These are phyloP conservation scores for Aquilaria sinensis DNA, from an alignment of 345 rosid genomes.

Conservation along the genomic window DNA sequence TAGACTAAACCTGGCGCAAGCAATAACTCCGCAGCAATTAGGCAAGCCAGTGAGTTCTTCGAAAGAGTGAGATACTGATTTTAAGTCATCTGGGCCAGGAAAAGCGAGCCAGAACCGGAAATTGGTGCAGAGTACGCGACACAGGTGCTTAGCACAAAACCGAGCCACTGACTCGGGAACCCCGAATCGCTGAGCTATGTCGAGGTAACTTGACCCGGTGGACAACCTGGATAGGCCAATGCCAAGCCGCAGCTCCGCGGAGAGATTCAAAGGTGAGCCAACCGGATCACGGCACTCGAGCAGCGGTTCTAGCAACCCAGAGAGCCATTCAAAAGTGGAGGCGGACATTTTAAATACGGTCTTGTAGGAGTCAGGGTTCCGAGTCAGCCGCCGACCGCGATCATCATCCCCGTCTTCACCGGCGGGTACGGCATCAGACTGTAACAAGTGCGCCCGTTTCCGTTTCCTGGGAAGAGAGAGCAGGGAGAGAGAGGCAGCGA, in stretches of 20 bases:
- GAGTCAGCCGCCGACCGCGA: constrained; percentile 12
- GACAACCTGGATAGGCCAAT: constrained; percentile 54
- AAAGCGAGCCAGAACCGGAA: constrained; percentile 67
- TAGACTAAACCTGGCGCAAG: constrained; percentile 40
- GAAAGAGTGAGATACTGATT: constrained; percentile 35
- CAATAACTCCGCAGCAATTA: constrained; percentile 62
- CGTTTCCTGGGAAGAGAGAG: constrained; percentile 39
- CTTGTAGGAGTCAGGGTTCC: constrained; percentile 37
- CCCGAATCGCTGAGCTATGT: constrained; percentile 45
- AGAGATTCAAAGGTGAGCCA: constrained; percentile 45
- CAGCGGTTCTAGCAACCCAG: constrained; percentile 61
- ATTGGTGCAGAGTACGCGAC: constrained; percentile 68
- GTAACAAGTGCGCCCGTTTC: constrained; percentile 36
- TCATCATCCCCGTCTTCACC: constrained; percentile 6
- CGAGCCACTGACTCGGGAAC: constrained; percentile 53
- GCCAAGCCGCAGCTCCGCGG: constrained; percentile 53
- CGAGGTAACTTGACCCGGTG: constrained; percentile 40
- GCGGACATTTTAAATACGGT: constrained; percentile 42
- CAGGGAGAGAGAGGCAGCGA: constrained; percentile 33
- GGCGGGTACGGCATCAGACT: constrained; percentile 26
- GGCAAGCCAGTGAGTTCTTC: constrained; percentile 42
- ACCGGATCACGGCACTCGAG: constrained; percentile 70
- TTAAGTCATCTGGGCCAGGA: constrained; percentile 40
- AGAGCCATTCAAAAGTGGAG: constrained; percentile 60
- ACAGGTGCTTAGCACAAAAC: constrained; percentile 54